Conservation (phyloP, 1,139 yeast species). For the Nakaseomyces uthaithaninus region DNA sequence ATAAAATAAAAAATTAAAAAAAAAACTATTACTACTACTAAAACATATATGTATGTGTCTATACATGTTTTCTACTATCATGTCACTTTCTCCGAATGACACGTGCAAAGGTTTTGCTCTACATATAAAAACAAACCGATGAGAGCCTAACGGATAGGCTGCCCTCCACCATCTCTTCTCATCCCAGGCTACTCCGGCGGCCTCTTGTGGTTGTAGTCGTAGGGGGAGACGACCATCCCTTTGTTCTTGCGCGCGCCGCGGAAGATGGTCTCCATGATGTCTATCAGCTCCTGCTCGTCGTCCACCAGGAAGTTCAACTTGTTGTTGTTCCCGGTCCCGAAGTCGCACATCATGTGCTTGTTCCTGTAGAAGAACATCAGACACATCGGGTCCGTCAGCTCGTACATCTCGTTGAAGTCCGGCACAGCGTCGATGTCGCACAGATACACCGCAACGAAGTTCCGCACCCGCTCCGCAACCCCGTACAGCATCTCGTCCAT, state of each 20-base stretch:
- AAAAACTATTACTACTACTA: not conserved
- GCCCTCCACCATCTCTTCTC: no score
- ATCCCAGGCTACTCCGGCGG: slow-evolving; percentile 8
- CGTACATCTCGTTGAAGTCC: slow-evolving; percentile 91
- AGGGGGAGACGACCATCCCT: slow-evolving; percentile 82
- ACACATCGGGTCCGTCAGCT: slow-evolving; percentile 81
- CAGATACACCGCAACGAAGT: slow-evolving; percentile 79
- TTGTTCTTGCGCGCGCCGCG: slow-evolving; percentile 90
- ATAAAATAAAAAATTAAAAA: not conserved
- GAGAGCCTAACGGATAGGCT: no score
- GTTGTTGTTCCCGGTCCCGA: slow-evolving; percentile 96
- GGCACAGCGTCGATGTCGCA: slow-evolving; percentile 87
- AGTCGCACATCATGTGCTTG: slow-evolving; percentile 97
- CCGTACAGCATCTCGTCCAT: slow-evolving; percentile 82
- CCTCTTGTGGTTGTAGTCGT: slow-evolving; percentile 30
- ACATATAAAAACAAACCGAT: no score
- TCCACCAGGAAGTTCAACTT: slow-evolving; percentile 74
- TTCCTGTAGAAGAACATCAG: slow-evolving; percentile 90
- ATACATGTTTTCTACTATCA: no score
- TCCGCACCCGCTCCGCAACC: slow-evolving; percentile 74
- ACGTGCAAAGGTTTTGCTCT: no score
- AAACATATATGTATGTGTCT: no score
- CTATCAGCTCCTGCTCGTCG: slow-evolving; percentile 84
- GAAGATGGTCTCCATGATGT: slow-evolving; percentile 80
- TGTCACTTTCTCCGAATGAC: no score